Evolutionary conservation across 2,329 filamentous ascomycete species (phyloP).

Genomic region (Fusarium hainanense): DNA sequence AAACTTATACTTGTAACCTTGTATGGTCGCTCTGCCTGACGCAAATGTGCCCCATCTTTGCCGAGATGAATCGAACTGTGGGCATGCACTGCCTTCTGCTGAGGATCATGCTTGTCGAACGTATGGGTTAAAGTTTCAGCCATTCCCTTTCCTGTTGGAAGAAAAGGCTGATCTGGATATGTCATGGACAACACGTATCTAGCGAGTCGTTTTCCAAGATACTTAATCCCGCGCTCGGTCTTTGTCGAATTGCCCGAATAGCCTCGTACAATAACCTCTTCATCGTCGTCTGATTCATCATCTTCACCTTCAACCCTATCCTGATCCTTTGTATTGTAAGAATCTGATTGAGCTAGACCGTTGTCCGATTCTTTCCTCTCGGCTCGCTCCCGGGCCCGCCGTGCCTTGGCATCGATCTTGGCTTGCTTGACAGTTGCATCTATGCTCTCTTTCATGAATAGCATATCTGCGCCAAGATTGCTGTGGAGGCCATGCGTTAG

Average conservation of each 20-base stretch:
- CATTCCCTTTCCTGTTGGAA: slow-evolving; percentile 70
- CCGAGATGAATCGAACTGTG: slow-evolving; percentile 70
- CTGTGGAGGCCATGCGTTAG: slow-evolving; percentile 95
- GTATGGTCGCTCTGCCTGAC: slow-evolving; percentile 68
- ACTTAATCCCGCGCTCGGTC: slow-evolving; percentile 96
- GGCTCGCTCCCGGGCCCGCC: slow-evolving; percentile 64
- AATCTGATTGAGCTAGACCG: slow-evolving; percentile 19
- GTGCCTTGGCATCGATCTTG: slow-evolving; percentile 72
- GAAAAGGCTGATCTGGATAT: slow-evolving; percentile 91
- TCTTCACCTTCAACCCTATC: slow-evolving; percentile 58
- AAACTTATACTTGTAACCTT: slow-evolving; percentile 95
- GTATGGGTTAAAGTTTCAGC: slow-evolving; percentile 57
- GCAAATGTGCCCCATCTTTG: slow-evolving; percentile 65
- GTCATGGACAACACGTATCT: slow-evolving; percentile 91
- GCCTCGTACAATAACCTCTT: slow-evolving; percentile 88
- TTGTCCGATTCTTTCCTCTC: slow-evolving; percentile 33
- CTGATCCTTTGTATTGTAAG: slow-evolving; percentile 39
- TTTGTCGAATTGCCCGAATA: slow-evolving; percentile 90
- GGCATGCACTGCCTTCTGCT: slow-evolving; percentile 65
- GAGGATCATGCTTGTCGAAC: slow-evolving; percentile 57
- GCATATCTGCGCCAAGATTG: slow-evolving; percentile 95
- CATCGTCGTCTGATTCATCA: slow-evolving; percentile 69
- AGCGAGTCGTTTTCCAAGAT: slow-evolving; percentile 91
- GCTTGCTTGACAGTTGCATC: slow-evolving; percentile 83
- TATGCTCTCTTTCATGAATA: slow-evolving; percentile 97